These are phyloP conservation scores for Corchorus olitorius DNA, from an alignment of 345 rosid species.

Conservation along the genomic window DNA sequence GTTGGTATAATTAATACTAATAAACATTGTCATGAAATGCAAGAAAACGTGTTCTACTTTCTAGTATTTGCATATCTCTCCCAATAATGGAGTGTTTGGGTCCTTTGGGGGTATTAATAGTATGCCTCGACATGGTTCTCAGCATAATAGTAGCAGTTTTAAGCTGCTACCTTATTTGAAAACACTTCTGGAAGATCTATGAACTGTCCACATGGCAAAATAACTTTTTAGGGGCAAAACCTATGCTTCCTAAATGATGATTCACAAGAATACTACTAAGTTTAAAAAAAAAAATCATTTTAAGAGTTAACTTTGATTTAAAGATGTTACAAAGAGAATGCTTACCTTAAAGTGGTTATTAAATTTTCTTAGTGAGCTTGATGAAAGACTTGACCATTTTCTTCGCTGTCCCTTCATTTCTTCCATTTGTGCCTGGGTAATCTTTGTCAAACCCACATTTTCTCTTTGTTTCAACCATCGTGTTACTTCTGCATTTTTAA, in stretches of 20 bases:
- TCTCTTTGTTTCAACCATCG: too few relatives aligned
- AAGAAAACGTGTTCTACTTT: neutral
- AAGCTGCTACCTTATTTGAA: neutral
- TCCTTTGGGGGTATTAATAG: neutral
- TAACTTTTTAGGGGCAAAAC: neutral
- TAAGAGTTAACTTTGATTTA: neutral
- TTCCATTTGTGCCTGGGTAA: too few relatives aligned
- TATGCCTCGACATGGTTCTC: neutral
- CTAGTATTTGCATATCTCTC: neutral
- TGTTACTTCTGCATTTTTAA: too few relatives aligned
- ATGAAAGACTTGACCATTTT: too few relatives aligned
- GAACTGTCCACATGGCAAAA: neutral
- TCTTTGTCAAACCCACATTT: too few relatives aligned
- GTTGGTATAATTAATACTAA: neutral
- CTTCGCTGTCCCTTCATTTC: too few relatives aligned
- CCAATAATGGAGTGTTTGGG: neutral
- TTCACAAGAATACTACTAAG: neutral
- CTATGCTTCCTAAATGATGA: neutral
- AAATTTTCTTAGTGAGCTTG: too few relatives aligned
- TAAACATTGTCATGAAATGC: neutral
- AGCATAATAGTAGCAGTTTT: neutral
- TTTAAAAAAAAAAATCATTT: neutral
- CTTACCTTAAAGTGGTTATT: neutral
- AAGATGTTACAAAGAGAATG: neutral
- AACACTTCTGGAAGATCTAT: neutral